Percentiles rank a stretch among this genome's conserved stretches.
Evolutionary conservation across 2,329 filamentous ascomycete species (phyloP).

Genomic region (Arthrobotrys iridis): DNA sequence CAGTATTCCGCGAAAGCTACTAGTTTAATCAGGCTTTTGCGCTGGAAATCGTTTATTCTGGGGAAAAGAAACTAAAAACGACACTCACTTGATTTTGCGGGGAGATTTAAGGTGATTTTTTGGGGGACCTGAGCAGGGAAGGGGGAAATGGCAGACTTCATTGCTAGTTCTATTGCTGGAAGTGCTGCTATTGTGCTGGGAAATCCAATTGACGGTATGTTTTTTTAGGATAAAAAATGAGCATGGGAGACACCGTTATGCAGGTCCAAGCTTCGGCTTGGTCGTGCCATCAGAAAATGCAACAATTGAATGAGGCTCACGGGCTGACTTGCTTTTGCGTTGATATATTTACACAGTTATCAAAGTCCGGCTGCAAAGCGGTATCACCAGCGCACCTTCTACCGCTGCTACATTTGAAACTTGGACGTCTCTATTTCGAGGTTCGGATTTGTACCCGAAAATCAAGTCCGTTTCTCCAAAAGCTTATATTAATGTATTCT

Average conservation of each 20-base stretch:
- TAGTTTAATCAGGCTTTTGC: background rate
- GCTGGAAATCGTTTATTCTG: background rate
- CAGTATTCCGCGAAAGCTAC: too few species aligned
- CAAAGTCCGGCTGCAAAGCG: constrained; percentile 83
- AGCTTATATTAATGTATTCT: constrained; percentile 21
- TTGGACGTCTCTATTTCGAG: constrained; percentile 46
- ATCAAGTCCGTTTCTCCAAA: background rate
- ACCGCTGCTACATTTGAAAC: constrained; percentile 41
- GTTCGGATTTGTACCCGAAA: constrained; percentile 51
- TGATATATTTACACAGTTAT: constrained; percentile 64
- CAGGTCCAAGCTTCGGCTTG: background rate
- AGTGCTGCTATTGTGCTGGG: constrained; percentile 86
- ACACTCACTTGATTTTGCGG: too few species aligned
- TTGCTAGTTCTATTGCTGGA: constrained; percentile 90
- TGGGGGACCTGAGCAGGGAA: background rate
- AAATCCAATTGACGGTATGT: constrained; percentile 75
- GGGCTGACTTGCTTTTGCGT: background rate
- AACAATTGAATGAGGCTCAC: background rate
- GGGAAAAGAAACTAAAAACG: background rate
- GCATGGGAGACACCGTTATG: background rate
- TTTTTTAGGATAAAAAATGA: too few species aligned
- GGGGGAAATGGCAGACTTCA: constrained; percentile 75
- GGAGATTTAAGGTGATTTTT: background rate
- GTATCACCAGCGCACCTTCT: constrained; percentile 59
- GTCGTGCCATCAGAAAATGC: background rate